Percentiles rank a stretch among this genome's conserved stretches.
Evolutionary conservation across 345 rosid genomes (phyloP).

Genomic region (Populus tremula): DNA sequence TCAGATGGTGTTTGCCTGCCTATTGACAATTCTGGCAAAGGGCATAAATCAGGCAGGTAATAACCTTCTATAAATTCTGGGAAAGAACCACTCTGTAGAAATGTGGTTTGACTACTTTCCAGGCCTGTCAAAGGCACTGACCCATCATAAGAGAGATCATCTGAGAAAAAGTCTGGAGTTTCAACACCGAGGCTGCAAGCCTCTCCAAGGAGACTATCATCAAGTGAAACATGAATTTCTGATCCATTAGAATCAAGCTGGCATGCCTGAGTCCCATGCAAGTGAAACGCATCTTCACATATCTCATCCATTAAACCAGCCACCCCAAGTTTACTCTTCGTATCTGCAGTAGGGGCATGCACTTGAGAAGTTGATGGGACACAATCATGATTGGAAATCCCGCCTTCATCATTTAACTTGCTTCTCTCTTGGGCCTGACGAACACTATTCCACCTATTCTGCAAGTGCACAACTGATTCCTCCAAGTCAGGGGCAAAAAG

Average conservation of each 20-base stretch:
- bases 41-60: conserved; percentile 55
- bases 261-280: conserved; percentile 40
- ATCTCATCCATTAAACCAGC: conserved; percentile 76
- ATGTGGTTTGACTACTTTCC: conserved; percentile 54
- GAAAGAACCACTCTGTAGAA: conserved; percentile 36
- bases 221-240: conserved; percentile 31
- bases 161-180: conserved; percentile 35
- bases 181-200: conserved; percentile 36
- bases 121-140: conserved; percentile 38
- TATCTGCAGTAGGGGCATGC: conserved; percentile 29
- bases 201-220: conserved; percentile 42
- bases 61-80: conserved; percentile 87
- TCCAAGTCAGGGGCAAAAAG: conserved; percentile 87
- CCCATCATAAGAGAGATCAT: conserved; percentile 38
- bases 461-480: conserved; percentile 80
- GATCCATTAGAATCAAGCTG: conserved; percentile 40
- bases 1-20: conserved; percentile 41
- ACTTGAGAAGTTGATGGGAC: conserved; percentile 38
- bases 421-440: conserved; percentile 49
- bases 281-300: conserved; percentile 65
- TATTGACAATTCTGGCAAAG: conserved; percentile 53
- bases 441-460: conserved; percentile 71
- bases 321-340: conserved; percentile 27
- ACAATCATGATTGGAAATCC: conserved; percentile 24
- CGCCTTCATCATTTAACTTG: conserved; percentile 35